Evolutionary conservation across 2,329 filamentous ascomycete species (phyloP).

Genomic region (Ceratocystis diversiconidia): DNA sequence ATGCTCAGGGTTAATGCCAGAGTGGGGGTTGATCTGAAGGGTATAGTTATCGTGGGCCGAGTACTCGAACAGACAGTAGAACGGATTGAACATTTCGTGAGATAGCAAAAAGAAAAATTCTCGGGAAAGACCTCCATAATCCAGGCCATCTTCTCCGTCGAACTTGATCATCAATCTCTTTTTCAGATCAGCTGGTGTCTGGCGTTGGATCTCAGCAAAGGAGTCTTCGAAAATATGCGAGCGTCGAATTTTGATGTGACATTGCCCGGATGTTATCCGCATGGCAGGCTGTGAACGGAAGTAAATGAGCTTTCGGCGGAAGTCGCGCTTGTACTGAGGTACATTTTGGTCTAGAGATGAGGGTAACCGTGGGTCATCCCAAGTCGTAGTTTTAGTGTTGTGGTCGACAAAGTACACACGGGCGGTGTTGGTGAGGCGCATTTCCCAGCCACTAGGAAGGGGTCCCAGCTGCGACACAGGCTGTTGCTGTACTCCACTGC

Average conservation of each 20-base stretch:
- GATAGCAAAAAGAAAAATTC: slow-evolving; percentile 99
- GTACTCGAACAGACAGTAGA: slow-evolving; percentile 99
- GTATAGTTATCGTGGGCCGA: slow-evolving; percentile 99
- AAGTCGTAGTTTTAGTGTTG: slow-evolving; percentile 98
- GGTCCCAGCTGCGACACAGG: slow-evolving; percentile 93
- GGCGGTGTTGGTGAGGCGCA: slow-evolving; percentile 96
- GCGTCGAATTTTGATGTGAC: slow-evolving; percentile 92
- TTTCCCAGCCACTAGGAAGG: slow-evolving; percentile 95
- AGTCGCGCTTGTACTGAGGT: slow-evolving; percentile 98
- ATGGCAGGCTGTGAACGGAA: slow-evolving; percentile 96
- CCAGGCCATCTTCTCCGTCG: slow-evolving; percentile 91
- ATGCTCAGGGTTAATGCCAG: slow-evolving; percentile 97
- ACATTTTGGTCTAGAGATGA: slow-evolving; percentile 97
- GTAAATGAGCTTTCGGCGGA: slow-evolving; percentile 94
- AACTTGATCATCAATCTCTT: slow-evolving; percentile 99
- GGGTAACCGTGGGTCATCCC: slow-evolving; percentile 90
- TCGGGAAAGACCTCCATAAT: slow-evolving; percentile 93
- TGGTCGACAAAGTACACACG: slow-evolving; percentile 98
- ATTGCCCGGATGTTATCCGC: slow-evolving; percentile 88
- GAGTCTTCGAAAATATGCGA: slow-evolving; percentile 98
- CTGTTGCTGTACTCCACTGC: slow-evolving; percentile 86
- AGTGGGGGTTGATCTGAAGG: slow-evolving; percentile 97
- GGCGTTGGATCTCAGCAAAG: slow-evolving; percentile 94
- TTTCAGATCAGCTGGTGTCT: slow-evolving; percentile 90
- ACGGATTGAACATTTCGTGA: slow-evolving; percentile 99